These are phyloP conservation scores for Cutaneotrichosporon cavernicola DNA, from an alignment of 1,284 basidiomycete species.

Conservation along the genomic window DNA sequence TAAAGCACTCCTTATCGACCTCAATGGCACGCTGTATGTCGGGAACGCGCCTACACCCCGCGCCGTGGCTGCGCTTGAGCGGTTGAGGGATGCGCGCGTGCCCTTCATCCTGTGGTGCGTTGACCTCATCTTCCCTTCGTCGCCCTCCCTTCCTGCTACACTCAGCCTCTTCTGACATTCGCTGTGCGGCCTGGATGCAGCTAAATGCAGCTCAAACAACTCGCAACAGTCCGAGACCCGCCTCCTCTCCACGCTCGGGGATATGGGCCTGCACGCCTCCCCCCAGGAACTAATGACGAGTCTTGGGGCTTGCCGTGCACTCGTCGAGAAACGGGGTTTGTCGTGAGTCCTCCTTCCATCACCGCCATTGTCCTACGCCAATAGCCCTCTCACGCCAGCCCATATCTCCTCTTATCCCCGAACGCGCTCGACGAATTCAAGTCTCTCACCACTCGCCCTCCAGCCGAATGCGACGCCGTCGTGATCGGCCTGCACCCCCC, in stretches of 20 bases:
- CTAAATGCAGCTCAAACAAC: conserved; percentile 50
- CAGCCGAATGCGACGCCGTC: conserved; percentile 58
- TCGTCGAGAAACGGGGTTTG: conserved; percentile 55
- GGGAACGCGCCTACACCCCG: conserved; percentile 58
- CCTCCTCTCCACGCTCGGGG: conserved; percentile 55
- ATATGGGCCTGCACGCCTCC: conserved; percentile 59
- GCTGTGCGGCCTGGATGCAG: background rate
- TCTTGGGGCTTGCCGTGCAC: conserved; percentile 60
- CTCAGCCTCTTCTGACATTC: too few relatives aligned
- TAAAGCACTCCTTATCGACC: conserved; percentile 63
- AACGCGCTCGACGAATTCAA: conserved; percentile 62
- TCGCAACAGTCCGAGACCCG: conserved; percentile 58
- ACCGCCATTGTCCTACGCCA: background rate
- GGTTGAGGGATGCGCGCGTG: conserved; percentile 56
- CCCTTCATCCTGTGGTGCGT: conserved; percentile 67
- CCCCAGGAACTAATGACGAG: conserved; percentile 62
- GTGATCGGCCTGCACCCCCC: conserved; percentile 65
- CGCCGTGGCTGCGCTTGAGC: conserved; percentile 59
- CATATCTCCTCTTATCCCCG: conserved; percentile 62
- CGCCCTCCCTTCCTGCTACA: background rate
- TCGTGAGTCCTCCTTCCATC: conserved; percentile 50
- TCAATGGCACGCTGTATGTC: conserved; percentile 67
- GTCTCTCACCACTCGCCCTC: conserved; percentile 18
- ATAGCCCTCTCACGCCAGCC: conserved; percentile 50
- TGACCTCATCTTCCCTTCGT: conserved; percentile 18